Base-by-base conservation (phyloP, 2,329 filamentous ascomycete species). In the Colletotrichum higginsianum region DNA sequence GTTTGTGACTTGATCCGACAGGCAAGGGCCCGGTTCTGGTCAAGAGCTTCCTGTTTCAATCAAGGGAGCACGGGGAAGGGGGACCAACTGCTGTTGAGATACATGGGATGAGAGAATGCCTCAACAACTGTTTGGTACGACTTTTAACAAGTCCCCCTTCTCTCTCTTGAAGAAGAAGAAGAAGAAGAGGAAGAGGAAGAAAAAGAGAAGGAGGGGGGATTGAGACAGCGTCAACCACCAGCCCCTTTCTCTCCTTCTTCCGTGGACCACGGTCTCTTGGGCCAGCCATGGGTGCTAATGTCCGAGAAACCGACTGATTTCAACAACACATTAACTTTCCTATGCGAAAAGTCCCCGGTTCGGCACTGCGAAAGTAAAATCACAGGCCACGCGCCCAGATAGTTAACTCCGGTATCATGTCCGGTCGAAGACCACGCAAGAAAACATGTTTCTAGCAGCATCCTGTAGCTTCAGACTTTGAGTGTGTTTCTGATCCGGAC, bases 281-380 rank as follows among this genome's bases (percentile, higher is more conserved):
- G 35, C 42, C 23, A n/a, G 35, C 35, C 8, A 11, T 38, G 38
- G 47, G 44, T 61, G 56, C 49, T 44, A 18, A 42, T 53, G 50
- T 35, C 67, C 63, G 67, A 50, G n/a, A 61, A 57, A 53, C 63
- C 57, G 52, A 58, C 57, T 57, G 64, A 71, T 63, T 53, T 44
- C 23, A 53, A 61, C 49, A 70, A 57, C 49, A 70, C 49, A 61
- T 61, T 26, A 15, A 50, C 30, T n/a, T 49, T 40, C n/a, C 1
- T 23, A n/a, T 18, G 30, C 3, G 16, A 26, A 42, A n/a, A 23
- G n/a, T 5, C 38, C 38, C 38, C 18, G 55, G 21, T 42, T 68
- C 52, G 60, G 44, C 60, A 52, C 23, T n/a, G 23, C 15, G 23
- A 21, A 30, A 26, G 49, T 55, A 7, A 9, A 61, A 53, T 46